Percentiles rank a stretch among this genome's conserved stretches.
phyloP scores from a whole-genome alignment of 164 flowering plant genomes.

The Nymphaea thermarum region DNA sequence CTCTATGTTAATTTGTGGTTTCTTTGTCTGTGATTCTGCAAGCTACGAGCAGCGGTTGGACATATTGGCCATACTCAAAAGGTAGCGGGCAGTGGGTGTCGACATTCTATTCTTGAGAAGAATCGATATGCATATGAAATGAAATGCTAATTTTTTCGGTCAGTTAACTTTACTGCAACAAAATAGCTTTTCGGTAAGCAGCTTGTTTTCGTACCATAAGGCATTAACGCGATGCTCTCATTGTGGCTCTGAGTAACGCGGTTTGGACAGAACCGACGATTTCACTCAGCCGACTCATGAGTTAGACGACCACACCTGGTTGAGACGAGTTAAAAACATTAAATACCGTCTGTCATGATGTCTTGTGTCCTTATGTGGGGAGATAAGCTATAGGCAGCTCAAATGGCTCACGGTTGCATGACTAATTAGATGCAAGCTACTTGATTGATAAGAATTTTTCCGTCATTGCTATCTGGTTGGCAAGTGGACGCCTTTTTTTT shows the following conservation, averaged over 20 bases:
- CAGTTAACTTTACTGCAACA: too few species aligned
- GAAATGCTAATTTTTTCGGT: background rate
- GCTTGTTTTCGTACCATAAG: background rate
- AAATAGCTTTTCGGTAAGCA: background rate
- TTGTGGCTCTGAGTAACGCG: background rate
- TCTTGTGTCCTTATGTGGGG: too few species aligned
- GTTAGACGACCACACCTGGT: too few species aligned
- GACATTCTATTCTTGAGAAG: background rate
- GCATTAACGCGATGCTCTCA: background rate
- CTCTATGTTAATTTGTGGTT: background rate
- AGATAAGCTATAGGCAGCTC: too few species aligned
- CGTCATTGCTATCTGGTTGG: too few species aligned
- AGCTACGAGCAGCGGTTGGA: constrained; percentile 43
- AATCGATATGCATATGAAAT: background rate
- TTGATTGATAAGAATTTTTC: too few species aligned
- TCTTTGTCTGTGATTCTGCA: background rate
- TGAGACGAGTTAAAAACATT: too few species aligned
- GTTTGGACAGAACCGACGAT: background rate
- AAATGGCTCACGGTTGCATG: too few species aligned
- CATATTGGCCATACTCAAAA: constrained; percentile 53
- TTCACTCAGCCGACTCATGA: too few species aligned
- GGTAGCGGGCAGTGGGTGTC: constrained; percentile 22
- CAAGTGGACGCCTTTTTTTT: too few species aligned
- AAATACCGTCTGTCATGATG: too few species aligned
- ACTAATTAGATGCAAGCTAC: too few species aligned